Percentiles rank a stretch among this genome's conserved stretches.
Evolutionary conservation across 768 basidiomycete species (phyloP).

Genomic region (Psilocybe sp.): DNA sequence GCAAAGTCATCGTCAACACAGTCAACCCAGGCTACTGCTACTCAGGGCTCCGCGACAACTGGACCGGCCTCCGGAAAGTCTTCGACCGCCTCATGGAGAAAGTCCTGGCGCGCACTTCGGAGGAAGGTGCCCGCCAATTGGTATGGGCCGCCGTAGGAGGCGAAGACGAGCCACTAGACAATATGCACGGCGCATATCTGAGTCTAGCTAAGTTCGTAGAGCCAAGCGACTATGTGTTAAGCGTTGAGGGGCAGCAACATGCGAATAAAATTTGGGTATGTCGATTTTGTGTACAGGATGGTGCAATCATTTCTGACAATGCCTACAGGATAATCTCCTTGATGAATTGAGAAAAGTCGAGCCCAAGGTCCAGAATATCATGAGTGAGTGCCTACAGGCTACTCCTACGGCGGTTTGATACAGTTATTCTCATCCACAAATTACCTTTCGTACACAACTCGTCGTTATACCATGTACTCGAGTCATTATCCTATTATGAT

Average conservation of each 20-base stretch:
- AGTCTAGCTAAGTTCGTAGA: constrained; percentile 4
- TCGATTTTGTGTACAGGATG: background rate
- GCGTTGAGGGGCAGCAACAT: constrained; percentile 10
- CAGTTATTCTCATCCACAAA: too few relatives aligned
- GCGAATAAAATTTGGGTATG: constrained; percentile 20
- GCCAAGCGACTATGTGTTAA: constrained; percentile 16
- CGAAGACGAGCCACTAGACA: constrained; percentile 15
- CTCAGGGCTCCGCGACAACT: constrained; percentile 28
- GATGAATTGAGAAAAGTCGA: constrained; percentile 7
- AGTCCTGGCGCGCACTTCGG: constrained; percentile 30
- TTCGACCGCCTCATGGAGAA: constrained; percentile 21
- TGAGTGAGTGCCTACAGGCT: background rate
- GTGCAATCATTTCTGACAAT: background rate
- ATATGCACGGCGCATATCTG: constrained; percentile 19
- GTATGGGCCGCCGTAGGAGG: constrained; percentile 30
- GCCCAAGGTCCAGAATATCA: constrained; percentile 2
- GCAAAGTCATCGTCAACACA: constrained; percentile 27
- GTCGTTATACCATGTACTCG: too few relatives aligned
- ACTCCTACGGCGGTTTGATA: too few relatives aligned
- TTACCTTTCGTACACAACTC: too few relatives aligned
- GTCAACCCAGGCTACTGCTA: constrained; percentile 39
- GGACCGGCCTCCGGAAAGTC: constrained; percentile 10
- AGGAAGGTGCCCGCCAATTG: constrained; percentile 31
- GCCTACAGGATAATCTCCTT: constrained; percentile 6
- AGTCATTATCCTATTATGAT: too few relatives aligned